phyloP scores from a whole-genome alignment of 495 filamentous ascomycete genomes.

The Trichoderma virens region DNA sequence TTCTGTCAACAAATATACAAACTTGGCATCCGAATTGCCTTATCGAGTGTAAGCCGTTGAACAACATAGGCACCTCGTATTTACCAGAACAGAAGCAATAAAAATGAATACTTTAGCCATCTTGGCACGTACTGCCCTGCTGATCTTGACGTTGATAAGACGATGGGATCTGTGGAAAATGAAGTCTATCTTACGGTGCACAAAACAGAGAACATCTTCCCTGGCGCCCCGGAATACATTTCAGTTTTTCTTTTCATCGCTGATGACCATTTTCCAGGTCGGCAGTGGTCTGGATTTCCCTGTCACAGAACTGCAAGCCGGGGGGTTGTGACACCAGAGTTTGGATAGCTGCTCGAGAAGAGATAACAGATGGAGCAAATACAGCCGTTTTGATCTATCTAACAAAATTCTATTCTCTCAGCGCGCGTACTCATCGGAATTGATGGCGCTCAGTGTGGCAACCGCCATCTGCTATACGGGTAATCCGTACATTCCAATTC shows the following conservation, averaged over 20 bases:
- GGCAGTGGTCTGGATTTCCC: not conserved
- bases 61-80: too few relatives aligned
- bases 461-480: not conserved
- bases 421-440: not conserved
- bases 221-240: not conserved
- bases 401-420: not conserved
- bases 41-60: too few relatives aligned
- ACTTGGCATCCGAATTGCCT: too few relatives aligned
- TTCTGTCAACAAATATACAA: too few relatives aligned
- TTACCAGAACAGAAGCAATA: too few relatives aligned
- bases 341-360: not conserved
- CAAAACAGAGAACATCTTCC: not conserved
- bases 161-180: not conserved
- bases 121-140: too few relatives aligned
- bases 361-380: not conserved
- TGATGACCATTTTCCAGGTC: not conserved
- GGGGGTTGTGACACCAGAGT: not conserved
- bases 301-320: not conserved
- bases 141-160: too few relatives aligned
- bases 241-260: not conserved
- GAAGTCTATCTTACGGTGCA: not conserved
- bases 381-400: not conserved
- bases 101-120: too few relatives aligned
- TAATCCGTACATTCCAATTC: not conserved
- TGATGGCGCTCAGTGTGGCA: not conserved